These are phyloP conservation scores for Wickerhamomyces subpelliculosus DNA, from an alignment of 805 yeast genomes.

Conservation along the genomic window DNA sequence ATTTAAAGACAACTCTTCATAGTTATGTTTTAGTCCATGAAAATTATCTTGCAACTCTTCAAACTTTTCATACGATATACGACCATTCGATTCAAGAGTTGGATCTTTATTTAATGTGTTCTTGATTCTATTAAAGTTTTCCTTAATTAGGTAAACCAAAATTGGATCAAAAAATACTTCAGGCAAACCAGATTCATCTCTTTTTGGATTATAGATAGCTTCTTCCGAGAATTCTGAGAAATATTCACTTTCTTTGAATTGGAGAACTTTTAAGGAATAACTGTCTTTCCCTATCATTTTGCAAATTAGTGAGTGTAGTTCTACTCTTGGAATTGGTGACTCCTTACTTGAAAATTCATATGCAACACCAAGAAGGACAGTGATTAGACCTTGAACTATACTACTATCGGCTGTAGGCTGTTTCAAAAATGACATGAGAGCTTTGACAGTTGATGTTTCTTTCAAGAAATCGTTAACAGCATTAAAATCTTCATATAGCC, in stretches of 20 bases:
- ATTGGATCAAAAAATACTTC: constrained; percentile 62
- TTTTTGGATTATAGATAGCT: constrained; percentile 40
- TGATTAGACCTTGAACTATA: constrained; percentile 65
- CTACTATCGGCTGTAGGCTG: constrained; percentile 43
- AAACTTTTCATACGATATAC: constrained; percentile 50
- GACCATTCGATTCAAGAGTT: constrained; percentile 56
- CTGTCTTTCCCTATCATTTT: constrained; percentile 78
- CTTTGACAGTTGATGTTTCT: constrained; percentile 58
- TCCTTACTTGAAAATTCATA: constrained; percentile 72
- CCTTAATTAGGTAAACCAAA: constrained; percentile 62
- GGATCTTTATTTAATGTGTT: constrained; percentile 74
- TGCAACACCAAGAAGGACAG: constrained; percentile 63
- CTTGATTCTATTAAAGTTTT: constrained; percentile 60
- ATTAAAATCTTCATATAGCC: constrained; percentile 71
- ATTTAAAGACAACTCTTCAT: constrained; percentile 23
- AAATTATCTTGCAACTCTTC: constrained; percentile 26
- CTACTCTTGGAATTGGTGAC: constrained; percentile 50
- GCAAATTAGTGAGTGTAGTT: constrained; percentile 53
- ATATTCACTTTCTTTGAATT: constrained; percentile 53
- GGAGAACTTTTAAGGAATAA: constrained; percentile 64
- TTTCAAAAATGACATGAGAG: constrained; percentile 60
- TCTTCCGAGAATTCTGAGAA: constrained; percentile 54
- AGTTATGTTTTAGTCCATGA: constrained; percentile 29
- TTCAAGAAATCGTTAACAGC: constrained; percentile 72
- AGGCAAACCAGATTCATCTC: constrained; percentile 85